A percentile compares a stretch with the other conserved stretches of the same genome.
Conservation (phyloP, 345 rosid genomes). For the Eucalyptus pauciflora region DNA sequence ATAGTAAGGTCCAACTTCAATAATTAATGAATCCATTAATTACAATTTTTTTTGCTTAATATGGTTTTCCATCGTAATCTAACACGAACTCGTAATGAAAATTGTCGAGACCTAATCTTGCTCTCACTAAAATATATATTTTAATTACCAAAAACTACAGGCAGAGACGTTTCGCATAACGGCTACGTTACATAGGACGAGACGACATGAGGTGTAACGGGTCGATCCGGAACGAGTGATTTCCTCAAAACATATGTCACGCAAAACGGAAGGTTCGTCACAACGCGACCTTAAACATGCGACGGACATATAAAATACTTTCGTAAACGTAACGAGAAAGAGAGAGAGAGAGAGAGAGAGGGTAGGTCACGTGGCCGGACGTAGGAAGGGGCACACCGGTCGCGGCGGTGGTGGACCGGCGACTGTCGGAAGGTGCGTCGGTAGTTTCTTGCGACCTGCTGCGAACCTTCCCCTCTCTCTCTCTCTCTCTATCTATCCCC, state of each 20-base stretch:
- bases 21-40: not conserved
- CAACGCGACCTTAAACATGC: not conserved
- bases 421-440: not conserved
- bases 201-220: not conserved
- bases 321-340: not conserved
- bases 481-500: not conserved
- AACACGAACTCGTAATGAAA: not conserved
- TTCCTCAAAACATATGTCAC: not conserved
- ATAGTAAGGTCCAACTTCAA: not conserved
- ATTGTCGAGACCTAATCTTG: not conserved
- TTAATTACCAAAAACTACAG: not conserved
- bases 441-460: not conserved
- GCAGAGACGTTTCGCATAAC: not conserved
- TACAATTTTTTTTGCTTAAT: not conserved
- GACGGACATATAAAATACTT: not conserved
- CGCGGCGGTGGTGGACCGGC: not conserved
- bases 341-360: not conserved
- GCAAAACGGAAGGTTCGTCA: fast-evolving
- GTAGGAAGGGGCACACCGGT: not conserved
- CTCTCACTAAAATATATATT: fast-evolving
- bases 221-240: not conserved
- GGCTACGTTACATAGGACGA: not conserved
- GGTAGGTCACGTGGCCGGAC: not conserved
- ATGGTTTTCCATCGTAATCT: not conserved
- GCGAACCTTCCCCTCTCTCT: not conserved